These are phyloP conservation scores for Acanthamoeba healyi DNA, from an alignment of 208 protist species.

Conservation along the genomic window DNA sequence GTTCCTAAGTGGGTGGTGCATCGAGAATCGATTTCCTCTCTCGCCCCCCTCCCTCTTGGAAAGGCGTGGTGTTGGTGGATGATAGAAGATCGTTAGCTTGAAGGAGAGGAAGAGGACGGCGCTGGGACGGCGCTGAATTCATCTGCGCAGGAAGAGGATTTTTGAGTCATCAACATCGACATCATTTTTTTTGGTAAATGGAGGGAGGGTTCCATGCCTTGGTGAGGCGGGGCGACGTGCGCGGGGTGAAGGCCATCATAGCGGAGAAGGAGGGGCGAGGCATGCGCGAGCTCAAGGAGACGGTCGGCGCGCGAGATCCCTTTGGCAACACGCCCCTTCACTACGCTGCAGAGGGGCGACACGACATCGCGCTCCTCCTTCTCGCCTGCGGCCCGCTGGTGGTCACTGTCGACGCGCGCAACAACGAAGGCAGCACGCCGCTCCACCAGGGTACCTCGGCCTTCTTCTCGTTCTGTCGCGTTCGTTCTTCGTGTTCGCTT, in stretches of 20 bases:
- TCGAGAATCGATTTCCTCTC: too few species aligned
- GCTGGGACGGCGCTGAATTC: too few species aligned
- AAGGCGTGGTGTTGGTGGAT: too few species aligned
- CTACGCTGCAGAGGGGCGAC: constrained; percentile 15
- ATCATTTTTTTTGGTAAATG: background rate
- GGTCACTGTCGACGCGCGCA: background rate
- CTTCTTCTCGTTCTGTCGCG: background rate
- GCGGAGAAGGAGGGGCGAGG: background rate
- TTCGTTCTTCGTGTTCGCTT: background rate
- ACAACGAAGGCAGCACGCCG: constrained; percentile 48
- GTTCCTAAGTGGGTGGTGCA: too few species aligned
- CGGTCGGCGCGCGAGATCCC: constrained; percentile 8
- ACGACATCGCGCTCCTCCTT: background rate
- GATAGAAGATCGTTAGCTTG: too few species aligned
- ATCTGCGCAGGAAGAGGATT: too few species aligned
- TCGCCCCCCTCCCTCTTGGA: too few species aligned
- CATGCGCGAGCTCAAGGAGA: background rate
- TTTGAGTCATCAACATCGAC: too few species aligned
- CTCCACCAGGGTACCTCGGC: background rate
- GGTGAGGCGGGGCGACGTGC: background rate
- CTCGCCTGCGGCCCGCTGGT: background rate
- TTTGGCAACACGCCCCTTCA: constrained; percentile 41
- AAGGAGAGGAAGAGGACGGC: too few species aligned
- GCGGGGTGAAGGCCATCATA: background rate
- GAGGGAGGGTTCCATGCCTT: background rate